Base-by-base conservation (phyloP, 2,329 filamentous ascomycete species). In the Fusarium sp. region DNA sequence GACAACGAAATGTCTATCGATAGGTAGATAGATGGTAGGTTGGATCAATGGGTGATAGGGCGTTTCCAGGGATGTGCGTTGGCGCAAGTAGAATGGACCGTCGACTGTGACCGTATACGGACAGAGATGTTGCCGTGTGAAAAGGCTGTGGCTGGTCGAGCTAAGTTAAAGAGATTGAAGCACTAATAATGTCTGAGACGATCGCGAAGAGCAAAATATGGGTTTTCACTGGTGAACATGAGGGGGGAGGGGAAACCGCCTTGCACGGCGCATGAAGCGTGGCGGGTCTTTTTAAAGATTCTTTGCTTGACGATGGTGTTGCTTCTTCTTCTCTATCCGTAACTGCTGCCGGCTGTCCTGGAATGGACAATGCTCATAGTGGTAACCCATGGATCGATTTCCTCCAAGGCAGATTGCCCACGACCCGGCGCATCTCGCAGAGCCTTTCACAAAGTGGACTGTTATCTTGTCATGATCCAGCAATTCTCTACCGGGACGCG, bases 401-500 rank as follows among this genome's bases (percentile, higher is more conserved):
- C 29, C 40, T 54, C 60, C 48, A 58, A 53, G 34, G 29, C 41
- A 58, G 40, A 62, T 57, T 63, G 24, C 32, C 22, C 48, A 69
- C 43, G 49, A 46, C 54, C 68, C 52, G 59, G 62, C 22, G 53
- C 52, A 71, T 69, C 53, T 65, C 47, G 32, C 48, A 47, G 48
- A 53, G 40, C 49, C 67, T 65, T 48, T 66, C 58, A 47, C 65
- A 69, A 72, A 75, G 73, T 75, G 73, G 74, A 75, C 70, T 75
- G 74, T 74, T 62, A 62, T 61, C 61, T 75, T 71, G 69, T 67
- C 69, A 71, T 71, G 69, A 60, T 72, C 61, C 69, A 69, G 58
- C 66, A 58, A 55, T 43, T 68, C 72, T 62, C 27, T 64, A 55
- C 68, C 71, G 74, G 74, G 74, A 66, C 69, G 65, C 74, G 69